Evolutionary conservation across 2,329 filamentous ascomycete species (phyloP), one percentile per base, ranked within the genome.

Genomic region (Colletotrichum spaethianum): DNA sequence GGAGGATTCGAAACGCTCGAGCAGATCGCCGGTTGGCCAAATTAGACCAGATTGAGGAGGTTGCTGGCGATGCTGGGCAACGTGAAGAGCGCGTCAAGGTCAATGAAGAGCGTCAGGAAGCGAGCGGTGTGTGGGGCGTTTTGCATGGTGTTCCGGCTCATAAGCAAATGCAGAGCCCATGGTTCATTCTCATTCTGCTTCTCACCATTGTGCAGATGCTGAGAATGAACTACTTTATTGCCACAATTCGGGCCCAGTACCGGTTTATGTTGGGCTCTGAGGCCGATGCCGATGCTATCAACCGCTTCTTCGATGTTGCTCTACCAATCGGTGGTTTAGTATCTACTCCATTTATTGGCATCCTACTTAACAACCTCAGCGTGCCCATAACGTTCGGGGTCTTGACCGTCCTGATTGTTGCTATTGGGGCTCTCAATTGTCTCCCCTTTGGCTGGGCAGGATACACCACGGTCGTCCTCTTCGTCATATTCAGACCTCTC

Each of bases 401-500:
- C 3, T 83, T 94, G 9, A 91, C 93, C 0, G 77, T 82, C 0
- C 83, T 88, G 0, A 91, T 92, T 1, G 90, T 90, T 0, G 75
- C 85, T 0, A 91, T 93, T 67, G 92, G 92, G 18, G 78, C 91
- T 1, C 82, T 94, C 0, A 93, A 93, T 52, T 88, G 92, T 61
- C 84, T 94, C 1, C 89, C 91, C 0, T 82, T 87, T 61, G 83
- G 88, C 31, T 90, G 88, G 85, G 88, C 89, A 4, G 92, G 89
- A 0, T 94, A 94, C 75, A 85, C 84, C 0, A 94, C 93, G 9
- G 88, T 95, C 18, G 79, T 88, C 20, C 82, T 92, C 1, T 95
- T 95, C 75, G 92, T 93, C 23, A 79, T 94, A 40, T 93, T 94
- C 74, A 89, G 93, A 0, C 93, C 93, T 0, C 84, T 95, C 0